These are phyloP conservation scores for Xylariaceae sp. DNA, from an alignment of 2,329 filamentous ascomycete species.

Conservation along the genomic window DNA sequence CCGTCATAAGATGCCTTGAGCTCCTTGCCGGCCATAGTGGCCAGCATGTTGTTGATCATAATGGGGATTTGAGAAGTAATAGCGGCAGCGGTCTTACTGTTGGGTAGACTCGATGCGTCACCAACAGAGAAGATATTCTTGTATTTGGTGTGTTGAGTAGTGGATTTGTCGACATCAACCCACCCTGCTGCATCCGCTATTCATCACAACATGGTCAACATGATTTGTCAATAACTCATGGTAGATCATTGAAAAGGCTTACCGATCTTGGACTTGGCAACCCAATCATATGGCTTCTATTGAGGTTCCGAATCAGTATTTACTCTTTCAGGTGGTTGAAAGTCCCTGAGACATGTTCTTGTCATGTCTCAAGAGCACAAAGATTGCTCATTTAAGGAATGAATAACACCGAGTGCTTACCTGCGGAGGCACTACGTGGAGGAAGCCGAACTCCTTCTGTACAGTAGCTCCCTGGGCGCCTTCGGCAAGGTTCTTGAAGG, in stretches of 20 bases:
- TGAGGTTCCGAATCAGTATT: too few relatives aligned
- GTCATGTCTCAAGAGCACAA: too few relatives aligned
- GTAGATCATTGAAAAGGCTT: constrained; percentile 18
- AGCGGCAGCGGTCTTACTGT: constrained; percentile 43
- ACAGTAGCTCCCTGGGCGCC: constrained; percentile 29
- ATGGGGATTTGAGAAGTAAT: constrained; percentile 42
- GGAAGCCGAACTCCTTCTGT: constrained; percentile 32
- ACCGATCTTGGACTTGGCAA: constrained; percentile 35
- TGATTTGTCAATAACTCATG: not conserved
- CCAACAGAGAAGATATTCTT: constrained; percentile 39
- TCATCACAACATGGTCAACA: constrained; percentile 49
- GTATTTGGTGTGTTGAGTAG: constrained; percentile 34
- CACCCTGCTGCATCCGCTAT: constrained; percentile 37
- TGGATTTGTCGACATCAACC: constrained; percentile 33
- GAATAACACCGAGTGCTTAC: too few relatives aligned
- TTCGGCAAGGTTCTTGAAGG: constrained; percentile 33
- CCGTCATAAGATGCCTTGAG: constrained; percentile 37
- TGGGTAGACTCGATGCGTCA: constrained; percentile 37
- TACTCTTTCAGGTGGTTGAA: too few relatives aligned
- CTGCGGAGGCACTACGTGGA: constrained; percentile 36
- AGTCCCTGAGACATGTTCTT: too few relatives aligned
- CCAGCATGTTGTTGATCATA: constrained; percentile 39
- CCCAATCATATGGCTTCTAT: constrained; percentile 31
- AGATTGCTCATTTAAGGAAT: too few relatives aligned
- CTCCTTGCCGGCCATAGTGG: constrained; percentile 33